Percentiles rank a stretch among this genome's conserved stretches.
Evolutionary conservation across 1,284 basidiomycete species (phyloP).

Genomic region (Paramarasmius palmivorus): DNA sequence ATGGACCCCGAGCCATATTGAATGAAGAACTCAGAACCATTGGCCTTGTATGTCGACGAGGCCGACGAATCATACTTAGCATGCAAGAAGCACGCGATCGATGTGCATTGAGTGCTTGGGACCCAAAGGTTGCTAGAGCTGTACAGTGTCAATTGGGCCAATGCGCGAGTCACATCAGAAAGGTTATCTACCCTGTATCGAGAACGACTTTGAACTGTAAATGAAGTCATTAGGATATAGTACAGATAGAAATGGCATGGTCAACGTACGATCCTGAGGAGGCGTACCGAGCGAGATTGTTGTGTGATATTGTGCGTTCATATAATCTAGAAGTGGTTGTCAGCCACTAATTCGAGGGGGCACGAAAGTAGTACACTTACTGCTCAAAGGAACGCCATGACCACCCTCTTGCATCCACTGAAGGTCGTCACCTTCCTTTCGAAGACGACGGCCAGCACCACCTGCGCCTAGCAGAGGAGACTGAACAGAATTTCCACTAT

Average conservation of each 20-base stretch:
- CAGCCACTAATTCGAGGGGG: conserved; percentile 3
- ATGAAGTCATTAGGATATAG: conserved; percentile 4
- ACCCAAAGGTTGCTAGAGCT: conserved; percentile 95
- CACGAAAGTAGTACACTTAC: conserved; percentile 52
- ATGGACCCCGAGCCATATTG: conserved; percentile 97
- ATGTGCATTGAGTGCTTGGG: conserved; percentile 85
- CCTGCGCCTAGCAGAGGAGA: conserved; percentile 73
- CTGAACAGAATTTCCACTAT: conserved; percentile 64
- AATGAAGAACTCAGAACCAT: conserved; percentile 91
- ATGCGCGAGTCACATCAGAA: neutral
- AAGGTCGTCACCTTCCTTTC: conserved; percentile 60
- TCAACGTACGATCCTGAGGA: too few relatives aligned
- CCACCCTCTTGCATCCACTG: conserved; percentile 89
- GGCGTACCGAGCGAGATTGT: conserved; percentile 86
- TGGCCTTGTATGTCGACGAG: conserved; percentile 90
- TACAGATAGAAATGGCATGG: conserved; percentile 54
- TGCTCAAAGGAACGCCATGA: conserved; percentile 88
- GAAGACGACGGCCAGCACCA: conserved; percentile 68
- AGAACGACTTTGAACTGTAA: conserved; percentile 81
- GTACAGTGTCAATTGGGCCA: conserved; percentile 9
- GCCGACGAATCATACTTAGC: conserved; percentile 86
- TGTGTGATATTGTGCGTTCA: conserved; percentile 97
- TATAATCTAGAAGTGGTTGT: conserved; percentile 68
- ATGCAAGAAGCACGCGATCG: conserved; percentile 98
- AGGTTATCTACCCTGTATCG: conserved; percentile 68